phyloP scores from a whole-genome alignment of 225 moss, liverwort and hornwort genomes.

The Pseudoscleropodium purum region DNA sequence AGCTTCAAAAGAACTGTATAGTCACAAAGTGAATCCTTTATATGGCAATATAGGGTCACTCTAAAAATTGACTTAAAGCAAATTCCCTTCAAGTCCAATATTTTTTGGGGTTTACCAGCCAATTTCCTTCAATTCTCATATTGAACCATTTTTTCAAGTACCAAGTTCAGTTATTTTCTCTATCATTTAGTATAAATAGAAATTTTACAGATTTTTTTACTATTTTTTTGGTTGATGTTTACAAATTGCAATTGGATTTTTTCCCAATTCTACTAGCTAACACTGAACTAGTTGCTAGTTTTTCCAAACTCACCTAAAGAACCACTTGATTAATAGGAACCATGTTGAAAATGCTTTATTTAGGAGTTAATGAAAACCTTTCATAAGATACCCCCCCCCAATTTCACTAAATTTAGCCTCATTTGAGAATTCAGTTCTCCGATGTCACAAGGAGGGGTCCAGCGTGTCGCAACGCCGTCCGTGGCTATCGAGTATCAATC shows the following conservation, averaged over 20 bases:
- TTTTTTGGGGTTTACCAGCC: too few relatives aligned
- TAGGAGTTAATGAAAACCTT: neutral
- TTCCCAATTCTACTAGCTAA: too few relatives aligned
- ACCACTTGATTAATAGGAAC: rapidly evolving
- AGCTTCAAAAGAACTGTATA: neutral
- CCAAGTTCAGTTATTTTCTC: too few relatives aligned
- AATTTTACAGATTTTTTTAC: too few relatives aligned
- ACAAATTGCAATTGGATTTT: too few relatives aligned
- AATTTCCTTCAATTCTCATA: too few relatives aligned
- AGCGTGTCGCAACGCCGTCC: neutral
- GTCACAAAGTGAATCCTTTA: rapidly evolving
- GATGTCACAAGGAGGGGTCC: neutral
- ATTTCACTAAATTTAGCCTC: neutral
- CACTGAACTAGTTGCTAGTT: too few relatives aligned
- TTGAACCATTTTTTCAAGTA: too few relatives aligned
- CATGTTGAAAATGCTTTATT: neutral
- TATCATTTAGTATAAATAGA: too few relatives aligned
- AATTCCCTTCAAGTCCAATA: too few relatives aligned
- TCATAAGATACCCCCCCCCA: neutral
- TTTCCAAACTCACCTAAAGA: too few relatives aligned
- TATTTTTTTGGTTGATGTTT: too few relatives aligned
- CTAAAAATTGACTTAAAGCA: neutral
- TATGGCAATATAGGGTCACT: neutral
- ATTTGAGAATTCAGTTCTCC: neutral
- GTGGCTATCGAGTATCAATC: neutral